Conservation (phyloP, 768 basidiomycete species). For the Cantharellus cinnabarinus region DNA sequence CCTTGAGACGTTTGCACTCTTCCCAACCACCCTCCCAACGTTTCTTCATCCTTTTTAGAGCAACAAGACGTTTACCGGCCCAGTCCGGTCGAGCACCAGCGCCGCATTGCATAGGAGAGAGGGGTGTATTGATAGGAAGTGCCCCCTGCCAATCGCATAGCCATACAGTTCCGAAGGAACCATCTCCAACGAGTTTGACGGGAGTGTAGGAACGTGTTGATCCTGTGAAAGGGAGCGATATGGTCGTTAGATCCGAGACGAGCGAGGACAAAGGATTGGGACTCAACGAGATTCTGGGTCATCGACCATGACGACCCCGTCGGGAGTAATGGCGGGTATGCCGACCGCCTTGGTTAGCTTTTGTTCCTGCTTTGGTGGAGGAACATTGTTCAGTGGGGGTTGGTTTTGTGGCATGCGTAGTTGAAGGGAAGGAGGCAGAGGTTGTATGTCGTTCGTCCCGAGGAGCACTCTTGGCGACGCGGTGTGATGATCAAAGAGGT, state of each 20-base stretch:
- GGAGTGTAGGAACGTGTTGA: slow-evolving; percentile 81
- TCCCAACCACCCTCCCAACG: slow-evolving; percentile 97
- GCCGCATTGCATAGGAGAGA: slow-evolving; percentile 92
- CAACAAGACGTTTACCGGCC: slow-evolving; percentile 83
- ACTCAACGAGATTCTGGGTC: slow-evolving; percentile 48
- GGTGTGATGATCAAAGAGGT: not conserved
- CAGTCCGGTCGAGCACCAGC: slow-evolving; percentile 85
- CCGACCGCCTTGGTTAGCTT: slow-evolving; percentile 48
- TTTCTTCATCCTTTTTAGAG: slow-evolving; percentile 96
- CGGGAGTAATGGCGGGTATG: slow-evolving; percentile 54
- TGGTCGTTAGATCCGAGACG: slow-evolving; percentile 4
- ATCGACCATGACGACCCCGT: slow-evolving; percentile 53
- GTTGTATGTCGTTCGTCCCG: not conserved
- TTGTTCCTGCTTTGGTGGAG: slow-evolving; percentile 17
- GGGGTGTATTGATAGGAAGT: slow-evolving; percentile 71
- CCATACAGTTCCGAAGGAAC: slow-evolving; percentile 96
- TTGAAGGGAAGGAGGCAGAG: not conserved
- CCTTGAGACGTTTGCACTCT: slow-evolving; percentile 86
- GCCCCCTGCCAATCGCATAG: slow-evolving; percentile 98
- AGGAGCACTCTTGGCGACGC: not conserved
- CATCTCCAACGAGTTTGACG: slow-evolving; percentile 92
- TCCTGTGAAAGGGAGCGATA: slow-evolving; percentile 22
- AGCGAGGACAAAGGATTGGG: slow-evolving; percentile 7
- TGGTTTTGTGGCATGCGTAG: slow-evolving; percentile 2
- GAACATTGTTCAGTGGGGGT: not conserved